Conservation (phyloP, 768 basidiomycete species). For the Nidularia sp. region DNA sequence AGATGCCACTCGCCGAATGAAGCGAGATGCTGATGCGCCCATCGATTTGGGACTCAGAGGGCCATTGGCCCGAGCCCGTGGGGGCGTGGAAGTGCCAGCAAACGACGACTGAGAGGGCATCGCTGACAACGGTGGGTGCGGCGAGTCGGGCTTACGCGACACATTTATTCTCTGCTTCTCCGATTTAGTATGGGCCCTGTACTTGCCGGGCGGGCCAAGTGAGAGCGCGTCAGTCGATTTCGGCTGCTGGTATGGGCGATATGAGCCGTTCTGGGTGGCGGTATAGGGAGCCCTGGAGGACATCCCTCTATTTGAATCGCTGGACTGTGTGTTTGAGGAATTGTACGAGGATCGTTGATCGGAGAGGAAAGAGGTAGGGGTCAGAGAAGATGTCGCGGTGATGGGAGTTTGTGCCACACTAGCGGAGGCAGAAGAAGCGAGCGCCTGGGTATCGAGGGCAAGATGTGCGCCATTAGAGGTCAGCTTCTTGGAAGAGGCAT, state of each 20-base stretch:
- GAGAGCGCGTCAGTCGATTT: conserved; percentile 37
- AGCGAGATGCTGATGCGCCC: conserved; percentile 75
- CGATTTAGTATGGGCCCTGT: conserved; percentile 36
- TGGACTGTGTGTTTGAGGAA: conserved; percentile 73
- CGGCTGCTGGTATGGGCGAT: conserved; percentile 25
- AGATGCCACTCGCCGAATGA: conserved; percentile 92
- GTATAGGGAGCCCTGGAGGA: conserved; percentile 19
- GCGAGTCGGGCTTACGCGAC: conserved; percentile 18
- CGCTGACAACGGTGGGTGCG: conserved; percentile 33
- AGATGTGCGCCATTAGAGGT: conserved; percentile 36
- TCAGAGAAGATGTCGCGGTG: conserved; percentile 44
- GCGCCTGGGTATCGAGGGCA: conserved; percentile 44
- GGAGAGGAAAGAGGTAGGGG: conserved; percentile 51
- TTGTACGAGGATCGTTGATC: conserved; percentile 75
- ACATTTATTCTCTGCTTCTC: conserved; percentile 33
- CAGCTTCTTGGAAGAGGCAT: conserved; percentile 59
- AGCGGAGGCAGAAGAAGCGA: conserved; percentile 26
- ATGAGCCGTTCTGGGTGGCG: conserved; percentile 20
- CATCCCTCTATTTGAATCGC: conserved; percentile 53
- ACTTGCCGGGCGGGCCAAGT: conserved; percentile 22
- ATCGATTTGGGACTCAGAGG: conserved; percentile 67
- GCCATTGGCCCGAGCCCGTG: conserved; percentile 43
- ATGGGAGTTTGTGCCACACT: conserved; percentile 31
- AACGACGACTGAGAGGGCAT: conserved; percentile 44
- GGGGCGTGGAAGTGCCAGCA: conserved; percentile 30